A percentile compares a stretch with the other conserved stretches of the same genome.
These are phyloP conservation scores for Adansonia digitata DNA, from an alignment of 345 rosid species.

Conservation along the genomic window DNA sequence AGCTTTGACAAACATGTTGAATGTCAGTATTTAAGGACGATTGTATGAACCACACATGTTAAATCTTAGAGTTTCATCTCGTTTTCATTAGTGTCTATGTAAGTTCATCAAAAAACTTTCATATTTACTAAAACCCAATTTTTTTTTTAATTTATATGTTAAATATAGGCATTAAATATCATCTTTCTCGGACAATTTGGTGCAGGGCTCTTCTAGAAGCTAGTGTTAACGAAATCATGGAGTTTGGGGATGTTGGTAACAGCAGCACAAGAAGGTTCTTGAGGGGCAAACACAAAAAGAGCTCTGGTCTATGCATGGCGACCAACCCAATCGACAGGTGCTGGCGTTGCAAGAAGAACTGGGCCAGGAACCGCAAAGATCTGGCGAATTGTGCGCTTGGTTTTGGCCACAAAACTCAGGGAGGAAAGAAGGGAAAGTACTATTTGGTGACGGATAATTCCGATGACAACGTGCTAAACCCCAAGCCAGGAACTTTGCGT, in stretches of 20 bases:
- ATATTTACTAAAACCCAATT: too few species aligned
- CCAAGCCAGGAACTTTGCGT: constrained; percentile 74
- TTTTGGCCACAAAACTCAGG: constrained; percentile 57
- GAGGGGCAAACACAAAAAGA: neutral
- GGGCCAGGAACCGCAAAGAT: constrained; percentile 50
- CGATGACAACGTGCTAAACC: constrained; percentile 45
- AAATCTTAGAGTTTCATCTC: too few species aligned
- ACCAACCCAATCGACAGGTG: constrained; percentile 62
- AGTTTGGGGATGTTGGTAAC: constrained; percentile 3
- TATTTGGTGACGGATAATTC: constrained; percentile 55
- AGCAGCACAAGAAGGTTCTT: constrained; percentile 26
- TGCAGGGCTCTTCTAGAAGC: neutral
- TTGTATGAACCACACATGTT: too few species aligned
- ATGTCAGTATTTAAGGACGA: too few species aligned
- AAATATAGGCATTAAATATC: neutral
- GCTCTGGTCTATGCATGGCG: constrained; percentile 32
- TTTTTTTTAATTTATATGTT: neutral
- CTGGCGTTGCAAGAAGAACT: constrained; percentile 49
- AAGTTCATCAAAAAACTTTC: neutral
- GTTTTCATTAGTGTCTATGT: neutral
- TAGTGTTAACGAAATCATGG: neutral
- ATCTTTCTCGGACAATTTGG: neutral
- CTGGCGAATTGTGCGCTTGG: constrained; percentile 58
- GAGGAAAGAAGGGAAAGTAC: constrained; percentile 49
- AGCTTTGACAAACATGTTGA: too few species aligned